These are phyloP conservation scores for Pleurotus ostreatus DNA, from an alignment of 768 basidiomycete species.

Conservation along the genomic window DNA sequence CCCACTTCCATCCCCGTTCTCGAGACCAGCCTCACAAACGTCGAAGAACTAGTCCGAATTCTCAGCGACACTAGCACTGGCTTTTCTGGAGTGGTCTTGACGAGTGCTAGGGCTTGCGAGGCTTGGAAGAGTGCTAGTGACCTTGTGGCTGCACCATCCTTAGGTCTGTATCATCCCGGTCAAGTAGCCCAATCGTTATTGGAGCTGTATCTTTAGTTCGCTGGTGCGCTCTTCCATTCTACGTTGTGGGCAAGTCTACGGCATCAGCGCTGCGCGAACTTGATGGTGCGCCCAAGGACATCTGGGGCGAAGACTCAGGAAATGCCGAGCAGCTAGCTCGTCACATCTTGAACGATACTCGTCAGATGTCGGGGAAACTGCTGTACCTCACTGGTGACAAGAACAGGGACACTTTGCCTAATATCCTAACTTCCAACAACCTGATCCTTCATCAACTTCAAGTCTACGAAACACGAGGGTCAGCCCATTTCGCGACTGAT, in stretches of 20 bases:
- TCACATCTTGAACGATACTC: slow-evolving; percentile 48
- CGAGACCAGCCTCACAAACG: slow-evolving; percentile 57
- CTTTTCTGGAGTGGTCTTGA: slow-evolving; percentile 66
- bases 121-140: slow-evolving; percentile 52
- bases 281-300: slow-evolving; percentile 21
- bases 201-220: slow-evolving; percentile 20
- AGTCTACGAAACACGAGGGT: slow-evolving; percentile 69
- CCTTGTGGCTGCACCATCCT: slow-evolving; percentile 5
- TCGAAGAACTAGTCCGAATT: slow-evolving; percentile 36
- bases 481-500: slow-evolving; percentile 43
- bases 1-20: slow-evolving; percentile 67
- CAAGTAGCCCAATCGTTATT: background rate
- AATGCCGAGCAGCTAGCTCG: slow-evolving; percentile 63
- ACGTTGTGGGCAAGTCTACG: slow-evolving; percentile 72
- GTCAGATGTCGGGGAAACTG: slow-evolving; percentile 27
- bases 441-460: slow-evolving; percentile 48
- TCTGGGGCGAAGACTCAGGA: slow-evolving; percentile 48
- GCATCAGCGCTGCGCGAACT: slow-evolving; percentile 40
- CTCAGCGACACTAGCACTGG: slow-evolving; percentile 34
- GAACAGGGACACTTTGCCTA: slow-evolving; percentile 65
- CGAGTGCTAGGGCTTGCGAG: slow-evolving; percentile 74
- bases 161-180: slow-evolving; percentile 7
- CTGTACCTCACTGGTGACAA: slow-evolving; percentile 88
- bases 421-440: slow-evolving; percentile 40
- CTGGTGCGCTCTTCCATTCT: slow-evolving; percentile 68